Conservation (phyloP, 2,329 filamentous ascomycete genomes). For the Sphaerulina musiva region DNA sequence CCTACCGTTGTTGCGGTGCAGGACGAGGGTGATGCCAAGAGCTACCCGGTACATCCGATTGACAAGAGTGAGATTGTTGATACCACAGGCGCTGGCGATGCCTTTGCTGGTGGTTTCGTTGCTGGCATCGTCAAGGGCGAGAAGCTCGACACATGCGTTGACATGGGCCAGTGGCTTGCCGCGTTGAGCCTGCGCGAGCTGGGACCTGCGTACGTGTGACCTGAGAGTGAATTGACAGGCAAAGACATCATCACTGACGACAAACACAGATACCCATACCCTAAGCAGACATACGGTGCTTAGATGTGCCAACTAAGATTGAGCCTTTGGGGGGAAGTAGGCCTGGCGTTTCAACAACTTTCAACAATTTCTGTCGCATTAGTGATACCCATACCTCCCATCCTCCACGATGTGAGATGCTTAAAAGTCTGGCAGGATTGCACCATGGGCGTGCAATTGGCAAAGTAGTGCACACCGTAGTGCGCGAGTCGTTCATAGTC, state of each 20-base stretch:
- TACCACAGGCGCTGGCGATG: slow-evolving; percentile 92
- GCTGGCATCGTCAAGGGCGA: slow-evolving; percentile 85
- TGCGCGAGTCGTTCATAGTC: slow-evolving; percentile 8
- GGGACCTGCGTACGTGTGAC: slow-evolving; percentile 76
- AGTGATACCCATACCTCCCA: slow-evolving; percentile 27
- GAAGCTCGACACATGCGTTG: slow-evolving; percentile 67
- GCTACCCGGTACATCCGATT: slow-evolving; percentile 77
- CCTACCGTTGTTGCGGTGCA: slow-evolving; percentile 75
- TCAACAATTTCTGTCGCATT: slow-evolving; percentile 22
- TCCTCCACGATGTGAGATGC: slow-evolving; percentile 28
- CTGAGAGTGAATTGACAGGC: not conserved
- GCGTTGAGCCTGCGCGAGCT: slow-evolving; percentile 90
- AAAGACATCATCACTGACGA: slow-evolving; percentile 9
- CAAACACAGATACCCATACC: slow-evolving; percentile 32
- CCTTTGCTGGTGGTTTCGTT: slow-evolving; percentile 89
- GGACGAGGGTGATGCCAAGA: slow-evolving; percentile 55
- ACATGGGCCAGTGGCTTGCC: slow-evolving; percentile 96
- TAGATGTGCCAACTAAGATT: slow-evolving; percentile 10
- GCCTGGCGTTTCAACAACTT: slow-evolving; percentile 32
- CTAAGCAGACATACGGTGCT: slow-evolving; percentile 35
- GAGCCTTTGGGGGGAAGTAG: not conserved
- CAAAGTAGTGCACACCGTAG: not conserved
- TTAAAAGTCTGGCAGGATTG: slow-evolving; percentile 9
- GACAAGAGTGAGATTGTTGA: slow-evolving; percentile 75
- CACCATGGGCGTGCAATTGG: not conserved